Evolutionary conservation across 306 rosid genomes (phyloP), one percentile per base, ranked within the genome.

Genomic region (Quercus agrifolia): DNA sequence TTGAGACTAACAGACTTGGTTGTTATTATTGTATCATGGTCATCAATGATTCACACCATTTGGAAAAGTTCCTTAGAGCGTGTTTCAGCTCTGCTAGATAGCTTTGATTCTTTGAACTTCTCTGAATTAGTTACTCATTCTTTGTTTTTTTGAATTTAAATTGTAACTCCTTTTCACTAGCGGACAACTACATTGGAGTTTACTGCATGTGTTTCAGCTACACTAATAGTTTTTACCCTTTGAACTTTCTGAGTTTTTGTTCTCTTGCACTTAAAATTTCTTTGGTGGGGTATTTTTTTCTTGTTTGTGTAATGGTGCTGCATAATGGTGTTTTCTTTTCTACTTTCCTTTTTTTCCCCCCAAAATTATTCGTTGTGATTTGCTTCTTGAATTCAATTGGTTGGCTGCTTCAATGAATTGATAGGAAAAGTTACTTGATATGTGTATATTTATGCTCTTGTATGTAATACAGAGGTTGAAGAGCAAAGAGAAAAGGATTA

Each of bases 401-500:
- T 30, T 64, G 70, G 21, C 46, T 64, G 70, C 20, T 64, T 67
- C 35, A n/a, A 33, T 7, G 51, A 67, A 35, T 19, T 30, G 52
- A 35, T 14, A 63, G 35, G 1, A 63, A 59, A 63, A 5, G 41
- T 6, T 14, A 11, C 35, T 63, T 14, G 10, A 1, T 19, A 19
- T 8, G 51, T 9, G 52, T 23, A 58, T 74, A 41, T 75, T 70
- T 51, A 21, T 74, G 49, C 30, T 73, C n/a, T 72, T 44, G 61
- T 66, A 27, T 62, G 14, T 70, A 15, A 21, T 52, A 2, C 77
- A 85, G 88, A 62, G 63, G 70, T 83, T 83, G 78, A 73, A 75
- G 5, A 64, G 21, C 78, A 25, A 64, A 35, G 41, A 5, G 41
- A 35, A 5, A 35, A 74, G 25, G 69, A 78, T 70, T 66, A 90